phyloP scores from a whole-genome alignment of 352 stramenopile genomes.

The Globisporangium apiculatum region DNA sequence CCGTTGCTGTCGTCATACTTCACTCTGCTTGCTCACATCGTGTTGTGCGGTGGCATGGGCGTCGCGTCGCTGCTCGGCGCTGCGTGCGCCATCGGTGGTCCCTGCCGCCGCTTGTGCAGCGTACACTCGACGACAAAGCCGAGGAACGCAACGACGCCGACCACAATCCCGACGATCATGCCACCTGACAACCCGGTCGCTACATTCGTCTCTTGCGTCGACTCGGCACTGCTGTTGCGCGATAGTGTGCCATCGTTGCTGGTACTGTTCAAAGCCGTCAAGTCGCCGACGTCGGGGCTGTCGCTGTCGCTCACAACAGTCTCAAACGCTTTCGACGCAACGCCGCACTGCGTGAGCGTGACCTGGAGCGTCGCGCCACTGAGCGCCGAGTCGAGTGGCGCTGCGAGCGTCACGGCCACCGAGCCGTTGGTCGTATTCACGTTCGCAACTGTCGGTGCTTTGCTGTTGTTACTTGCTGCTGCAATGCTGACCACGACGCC shows the following conservation, averaged over 20 bases:
- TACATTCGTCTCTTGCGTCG: slow-evolving; percentile 43
- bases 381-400: slow-evolving; percentile 23
- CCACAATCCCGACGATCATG: slow-evolving; percentile 61
- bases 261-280: not conserved
- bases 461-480: no score
- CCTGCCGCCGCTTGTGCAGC: slow-evolving; percentile 63
- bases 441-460: not conserved
- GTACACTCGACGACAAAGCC: slow-evolving; percentile 70
- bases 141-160: slow-evolving; percentile 49
- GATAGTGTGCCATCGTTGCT: not conserved
- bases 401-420: slow-evolving; percentile 28
- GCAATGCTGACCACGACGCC: slow-evolving; percentile 3
- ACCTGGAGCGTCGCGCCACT: slow-evolving; percentile 24
- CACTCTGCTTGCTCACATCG: not conserved
- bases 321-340: slow-evolving; percentile 18
- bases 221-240: slow-evolving; percentile 8
- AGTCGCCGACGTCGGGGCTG: slow-evolving; percentile 4
- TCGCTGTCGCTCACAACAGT: slow-evolving; percentile 14
- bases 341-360: slow-evolving; percentile 44
- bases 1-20: no score
- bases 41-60: not conserved
- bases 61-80: slow-evolving; percentile 1
- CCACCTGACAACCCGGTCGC: slow-evolving; percentile 54
- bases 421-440: slow-evolving; percentile 31
- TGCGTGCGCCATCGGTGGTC: slow-evolving; percentile 2